Evolutionary conservation across 2,329 filamentous ascomycete genomes (phyloP), one percentile per base, ranked within the genome.

Genomic region (Sporothrix protearum): DNA sequence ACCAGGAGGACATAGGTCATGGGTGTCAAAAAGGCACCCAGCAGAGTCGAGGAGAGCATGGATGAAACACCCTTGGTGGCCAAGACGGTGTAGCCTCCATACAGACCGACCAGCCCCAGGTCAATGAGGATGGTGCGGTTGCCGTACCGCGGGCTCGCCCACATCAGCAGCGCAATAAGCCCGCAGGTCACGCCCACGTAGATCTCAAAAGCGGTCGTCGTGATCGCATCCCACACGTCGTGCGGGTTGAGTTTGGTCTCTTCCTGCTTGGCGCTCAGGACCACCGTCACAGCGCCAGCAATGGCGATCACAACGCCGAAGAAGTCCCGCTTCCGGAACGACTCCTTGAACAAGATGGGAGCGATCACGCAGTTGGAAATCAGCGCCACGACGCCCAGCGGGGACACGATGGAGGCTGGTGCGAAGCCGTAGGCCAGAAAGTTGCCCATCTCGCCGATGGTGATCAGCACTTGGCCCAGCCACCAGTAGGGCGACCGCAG

Each of bases 371-470:
- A 99, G 81, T 99, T 99, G 59, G 94, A 97, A 61, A 99, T 90
- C 74, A 99, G 84, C 1, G 96, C 96, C 14, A 99, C 96, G n/a
- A 99, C 96, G 10, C 96, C 96, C 6, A 99, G 85, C 0, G 96
- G 96, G 45, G 94, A 97, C 55, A 99, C 96, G 77, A 99, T 97
- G 16, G 96, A 98, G 8, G 96, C 96, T 3, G 96, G 96, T 39
- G 96, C 96, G 79, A 99, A 99, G 30, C 96, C 96, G 78, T 99
- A 99, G 0, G 96, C 96, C 74, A 99, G 83, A 78, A 99, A 99
- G 80, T 99, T 99, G 68, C 96, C 96, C 78, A 92, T 91, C 82
- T 99, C 96, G 71, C 96, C 96, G 30, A 97, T 83, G 0, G 91
- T 93, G 88, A 99, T 99, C 73, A 99, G 85, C 19, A 96, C 87